Evolutionary conservation across 2,329 filamentous ascomycete species (phyloP).

Genomic region (Apiospora arundinis): DNA sequence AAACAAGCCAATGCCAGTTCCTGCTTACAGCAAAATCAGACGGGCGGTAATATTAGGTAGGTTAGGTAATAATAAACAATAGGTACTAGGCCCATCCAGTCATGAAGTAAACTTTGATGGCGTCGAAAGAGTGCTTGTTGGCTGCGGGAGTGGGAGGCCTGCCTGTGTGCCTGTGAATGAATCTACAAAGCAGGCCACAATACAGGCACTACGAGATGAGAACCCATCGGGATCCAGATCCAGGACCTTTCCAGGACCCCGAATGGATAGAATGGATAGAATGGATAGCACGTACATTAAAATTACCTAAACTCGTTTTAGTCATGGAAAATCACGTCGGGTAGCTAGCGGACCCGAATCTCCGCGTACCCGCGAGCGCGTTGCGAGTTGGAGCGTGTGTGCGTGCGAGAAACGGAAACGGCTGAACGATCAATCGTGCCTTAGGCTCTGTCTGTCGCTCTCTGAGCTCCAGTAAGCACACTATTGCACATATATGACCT

Average conservation of each 20-base stretch:
- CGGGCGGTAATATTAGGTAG: neutral
- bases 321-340: conserved; percentile 8
- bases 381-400: neutral
- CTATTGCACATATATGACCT: conserved; percentile 4
- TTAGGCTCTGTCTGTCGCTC: neutral
- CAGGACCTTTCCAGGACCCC: conserved; percentile 2
- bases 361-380: conserved; percentile 1
- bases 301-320: conserved; percentile 14
- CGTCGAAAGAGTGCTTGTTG: neutral
- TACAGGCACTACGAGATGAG: neutral
- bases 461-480: neutral
- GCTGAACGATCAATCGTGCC: too few species aligned
- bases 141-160: neutral
- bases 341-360: conserved; percentile 17
- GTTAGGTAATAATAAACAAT: too few species aligned
- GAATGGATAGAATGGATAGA: neutral
- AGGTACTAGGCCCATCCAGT: too few species aligned
- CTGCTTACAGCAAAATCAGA: too few species aligned
- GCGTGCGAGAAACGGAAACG: too few species aligned
- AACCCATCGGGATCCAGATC: conserved; percentile 14
- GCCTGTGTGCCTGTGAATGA: neutral
- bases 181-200: neutral
- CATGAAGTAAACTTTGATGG: neutral
- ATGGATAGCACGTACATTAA: neutral
- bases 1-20: neutral